Base-by-base conservation (phyloP, 768 basidiomycete species). In the Leccinum incarnatum region DNA sequence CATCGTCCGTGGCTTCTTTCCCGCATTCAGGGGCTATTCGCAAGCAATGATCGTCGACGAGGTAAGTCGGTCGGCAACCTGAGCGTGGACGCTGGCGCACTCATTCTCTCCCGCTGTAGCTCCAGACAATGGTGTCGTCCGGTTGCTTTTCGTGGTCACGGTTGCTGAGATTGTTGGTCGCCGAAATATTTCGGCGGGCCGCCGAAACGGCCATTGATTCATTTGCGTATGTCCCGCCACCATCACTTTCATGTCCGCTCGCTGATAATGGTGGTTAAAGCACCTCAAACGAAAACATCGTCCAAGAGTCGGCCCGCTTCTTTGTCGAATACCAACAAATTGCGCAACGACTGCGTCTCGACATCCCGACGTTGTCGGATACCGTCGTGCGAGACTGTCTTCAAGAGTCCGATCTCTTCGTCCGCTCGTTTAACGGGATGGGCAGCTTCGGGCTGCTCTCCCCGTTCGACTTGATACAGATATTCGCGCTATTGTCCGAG, bases 31-130 rank as follows among this genome's bases (percentile, higher is more conserved):
- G 74, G 87, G 89, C 61, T 93, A 91, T 77, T 91, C 91, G 9
- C 91, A 93, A 79, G 90, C 90, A 55, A 74, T 90, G 72, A 89
- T 93, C 64, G 85, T 93, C 63, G 87, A 93, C 74, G 89, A 93
- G 82, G 91, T 88, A 54, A 34, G 85, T 72, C 40, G 56, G 23
- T 52, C 57, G 42, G 53, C 54, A 60, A 61, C 60, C 63, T 27
- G 34, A 60, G 32, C 51, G 40, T 34, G 55, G 58, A 19, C n/a
- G 21, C 37, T 54, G 30, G 54, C 46, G 8, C 50, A 60, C 37
- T 46, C 50, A 34, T 32, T 47, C 21, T 2, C 23, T 0, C 6
- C 34, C 53, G 27, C 21, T 59, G 48, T 67, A 93, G 91, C 74
- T 93, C 47, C 91, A 91, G 67, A 75, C 79, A 49, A 63, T 90